Conservation (phyloP, 352 stramenopile species). For the Phytopythium mirpurense region DNA sequence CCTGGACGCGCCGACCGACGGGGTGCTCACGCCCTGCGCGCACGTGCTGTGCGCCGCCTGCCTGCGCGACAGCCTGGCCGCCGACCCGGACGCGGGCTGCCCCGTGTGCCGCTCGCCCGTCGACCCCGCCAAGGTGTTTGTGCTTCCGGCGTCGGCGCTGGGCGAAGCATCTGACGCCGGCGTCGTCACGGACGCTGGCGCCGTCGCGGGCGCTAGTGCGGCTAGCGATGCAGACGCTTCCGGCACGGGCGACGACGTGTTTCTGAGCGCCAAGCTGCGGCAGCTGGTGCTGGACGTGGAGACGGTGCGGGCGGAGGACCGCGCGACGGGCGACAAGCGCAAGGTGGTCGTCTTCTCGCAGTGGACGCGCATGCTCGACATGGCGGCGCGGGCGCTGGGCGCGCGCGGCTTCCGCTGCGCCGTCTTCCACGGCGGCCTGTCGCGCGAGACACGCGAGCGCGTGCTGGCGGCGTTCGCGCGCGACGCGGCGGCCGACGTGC, state of each 20-base stretch:
- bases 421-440: conserved; percentile 74
- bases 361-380: conserved; percentile 87
- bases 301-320: conserved; percentile 50
- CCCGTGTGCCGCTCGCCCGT: conserved; percentile 73
- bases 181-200: no score
- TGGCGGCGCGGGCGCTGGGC: conserved; percentile 56
- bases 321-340: conserved; percentile 19
- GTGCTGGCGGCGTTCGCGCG: conserved; percentile 64
- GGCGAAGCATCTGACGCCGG: not conserved
- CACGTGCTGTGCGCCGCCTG: conserved; percentile 84
- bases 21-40: conserved; percentile 81
- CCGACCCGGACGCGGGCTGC: conserved; percentile 59
- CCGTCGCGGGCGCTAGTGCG: no score
- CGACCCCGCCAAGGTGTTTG: conserved; percentile 56
- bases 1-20: conserved; percentile 55
- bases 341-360: conserved; percentile 91
- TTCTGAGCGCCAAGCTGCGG: conserved; percentile 65
- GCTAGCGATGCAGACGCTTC: no score
- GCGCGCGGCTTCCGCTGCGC: conserved; percentile 45
- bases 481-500: conserved; percentile 49
- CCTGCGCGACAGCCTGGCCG: conserved; percentile 50
- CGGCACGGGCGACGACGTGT: conserved; percentile 10
- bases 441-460: conserved; percentile 59
- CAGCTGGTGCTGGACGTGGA: conserved; percentile 64
- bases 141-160: conserved; percentile 18